Evolutionary conservation across 345 rosid genomes (phyloP).

Genomic region (Zanthoxylum bungeanum): DNA sequence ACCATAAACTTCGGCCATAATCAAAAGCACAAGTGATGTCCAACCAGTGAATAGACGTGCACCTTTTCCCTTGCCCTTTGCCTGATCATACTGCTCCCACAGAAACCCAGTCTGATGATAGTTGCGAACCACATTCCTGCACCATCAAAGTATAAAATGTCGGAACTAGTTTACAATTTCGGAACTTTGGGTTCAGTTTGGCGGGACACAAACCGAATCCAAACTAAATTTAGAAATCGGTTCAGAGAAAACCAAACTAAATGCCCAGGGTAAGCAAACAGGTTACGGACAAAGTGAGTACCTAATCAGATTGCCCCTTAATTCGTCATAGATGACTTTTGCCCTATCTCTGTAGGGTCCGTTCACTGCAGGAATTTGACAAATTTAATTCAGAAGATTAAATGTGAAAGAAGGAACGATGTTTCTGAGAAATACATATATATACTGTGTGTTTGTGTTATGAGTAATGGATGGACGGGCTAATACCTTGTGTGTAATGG

Average conservation of each 20-base stretch:
- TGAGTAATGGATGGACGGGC: no score
- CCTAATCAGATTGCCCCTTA: slow-evolving; percentile 76
- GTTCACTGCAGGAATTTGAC: slow-evolving; percentile 44
- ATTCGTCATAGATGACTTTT: slow-evolving; percentile 50
- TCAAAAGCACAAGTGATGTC: slow-evolving; percentile 70
- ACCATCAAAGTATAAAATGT: slow-evolving; percentile 9
- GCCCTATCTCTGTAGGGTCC: slow-evolving; percentile 76
- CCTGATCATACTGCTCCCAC: slow-evolving; percentile 94
- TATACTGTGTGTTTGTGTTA: not conserved
- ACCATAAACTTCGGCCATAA: slow-evolving; percentile 68
- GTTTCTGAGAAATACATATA: not conserved
- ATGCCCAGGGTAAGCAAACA: not conserved
- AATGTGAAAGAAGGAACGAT: not conserved
- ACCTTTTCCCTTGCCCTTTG: slow-evolving; percentile 71
- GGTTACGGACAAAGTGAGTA: slow-evolving; percentile 9
- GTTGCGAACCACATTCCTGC: slow-evolving; percentile 77
- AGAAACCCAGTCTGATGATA: slow-evolving; percentile 71
- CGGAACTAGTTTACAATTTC: not conserved
- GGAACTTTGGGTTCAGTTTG: no score
- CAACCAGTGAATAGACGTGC: slow-evolving; percentile 80
- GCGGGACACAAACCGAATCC: no score
- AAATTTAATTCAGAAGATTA: not conserved
- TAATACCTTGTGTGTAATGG: slow-evolving; percentile 71
- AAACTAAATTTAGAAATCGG: no score
- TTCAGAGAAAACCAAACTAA: no score